phyloP scores from a whole-genome alignment of 208 protist species.

The Wallacemonas sp. region DNA sequence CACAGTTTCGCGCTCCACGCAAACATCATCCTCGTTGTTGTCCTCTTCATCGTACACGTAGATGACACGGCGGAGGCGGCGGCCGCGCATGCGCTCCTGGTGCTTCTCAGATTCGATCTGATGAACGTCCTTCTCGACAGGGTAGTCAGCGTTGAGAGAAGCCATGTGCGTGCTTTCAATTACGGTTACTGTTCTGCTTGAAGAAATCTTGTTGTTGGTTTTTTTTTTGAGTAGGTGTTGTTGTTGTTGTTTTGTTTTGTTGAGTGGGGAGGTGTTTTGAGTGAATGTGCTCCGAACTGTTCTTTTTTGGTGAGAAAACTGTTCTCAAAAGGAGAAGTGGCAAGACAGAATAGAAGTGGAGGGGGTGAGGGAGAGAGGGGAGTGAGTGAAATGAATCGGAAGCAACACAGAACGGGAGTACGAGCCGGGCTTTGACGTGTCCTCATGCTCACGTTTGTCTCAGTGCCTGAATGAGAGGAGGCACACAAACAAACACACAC shows the following conservation, averaged over 20 bases:
- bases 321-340: too few species aligned
- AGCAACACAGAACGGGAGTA: conserved; percentile 1
- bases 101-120: conserved; percentile 1
- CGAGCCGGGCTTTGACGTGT: too few species aligned
- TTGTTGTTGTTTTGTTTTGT: not conserved
- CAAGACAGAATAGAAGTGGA: not conserved
- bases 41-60: conserved; percentile 20
- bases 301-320: too few species aligned
- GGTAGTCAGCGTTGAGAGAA: not conserved
- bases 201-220: not conserved
- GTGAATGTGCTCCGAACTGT: too few species aligned
- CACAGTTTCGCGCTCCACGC: too few species aligned
- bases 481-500: too few species aligned
- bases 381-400: not conserved
- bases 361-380: not conserved
- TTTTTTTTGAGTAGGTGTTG: conserved; percentile 10
- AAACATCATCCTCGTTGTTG: not conserved
- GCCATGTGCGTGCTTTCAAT: too few species aligned
- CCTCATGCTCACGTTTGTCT: too few species aligned
- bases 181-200: too few species aligned
- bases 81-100: not conserved
- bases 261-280: too few species aligned
- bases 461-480: too few species aligned
- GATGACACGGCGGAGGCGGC: conserved; percentile 20
- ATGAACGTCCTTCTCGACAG: not conserved